phyloP scores from a whole-genome alignment of 441 rosid genomes.

The Corymbia citriodora region DNA sequence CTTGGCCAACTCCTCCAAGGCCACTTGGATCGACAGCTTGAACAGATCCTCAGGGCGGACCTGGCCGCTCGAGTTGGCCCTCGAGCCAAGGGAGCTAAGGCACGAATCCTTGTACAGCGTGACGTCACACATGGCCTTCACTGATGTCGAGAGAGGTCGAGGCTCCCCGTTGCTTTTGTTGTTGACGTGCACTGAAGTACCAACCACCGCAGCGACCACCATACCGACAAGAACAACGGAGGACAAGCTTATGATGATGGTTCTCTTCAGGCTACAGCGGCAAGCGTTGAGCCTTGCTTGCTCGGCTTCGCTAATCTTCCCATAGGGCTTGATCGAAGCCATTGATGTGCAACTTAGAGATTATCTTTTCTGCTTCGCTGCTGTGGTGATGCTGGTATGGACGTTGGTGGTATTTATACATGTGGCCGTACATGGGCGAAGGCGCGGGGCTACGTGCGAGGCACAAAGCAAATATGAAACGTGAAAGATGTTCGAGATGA shows the following conservation, averaged over 20 bases:
- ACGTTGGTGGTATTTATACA: not conserved
- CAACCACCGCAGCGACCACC: slow-evolving; percentile 50
- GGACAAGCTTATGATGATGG: slow-evolving; percentile 44
- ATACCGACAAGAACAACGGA: slow-evolving; percentile 34
- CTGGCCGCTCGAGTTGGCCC: slow-evolving; percentile 21
- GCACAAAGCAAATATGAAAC: slow-evolving; percentile 1
- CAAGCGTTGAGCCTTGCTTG: slow-evolving; percentile 44
- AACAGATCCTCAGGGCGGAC: slow-evolving; percentile 47
- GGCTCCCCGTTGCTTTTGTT: slow-evolving; percentile 1
- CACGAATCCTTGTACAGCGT: slow-evolving; percentile 69
- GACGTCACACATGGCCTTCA: slow-evolving; percentile 67
- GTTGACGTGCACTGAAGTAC: slow-evolving; percentile 19
- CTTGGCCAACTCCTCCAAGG: slow-evolving; percentile 35
- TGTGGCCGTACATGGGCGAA: not conserved
- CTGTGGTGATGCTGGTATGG: not conserved
- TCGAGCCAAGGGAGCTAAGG: slow-evolving; percentile 25
- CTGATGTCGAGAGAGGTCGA: slow-evolving; percentile 25
- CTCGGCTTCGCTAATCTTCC: slow-evolving; percentile 50
- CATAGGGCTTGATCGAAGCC: slow-evolving; percentile 39
- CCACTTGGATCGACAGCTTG: slow-evolving; percentile 45
- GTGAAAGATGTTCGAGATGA: too few species aligned
- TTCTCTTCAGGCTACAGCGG: slow-evolving; percentile 38
- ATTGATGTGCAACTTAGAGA: not conserved
- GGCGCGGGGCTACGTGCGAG: slow-evolving; percentile 15
- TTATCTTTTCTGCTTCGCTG: not conserved